Base-by-base conservation (phyloP, 805 yeast genomes). In the Jamesozyma piceae region DNA sequence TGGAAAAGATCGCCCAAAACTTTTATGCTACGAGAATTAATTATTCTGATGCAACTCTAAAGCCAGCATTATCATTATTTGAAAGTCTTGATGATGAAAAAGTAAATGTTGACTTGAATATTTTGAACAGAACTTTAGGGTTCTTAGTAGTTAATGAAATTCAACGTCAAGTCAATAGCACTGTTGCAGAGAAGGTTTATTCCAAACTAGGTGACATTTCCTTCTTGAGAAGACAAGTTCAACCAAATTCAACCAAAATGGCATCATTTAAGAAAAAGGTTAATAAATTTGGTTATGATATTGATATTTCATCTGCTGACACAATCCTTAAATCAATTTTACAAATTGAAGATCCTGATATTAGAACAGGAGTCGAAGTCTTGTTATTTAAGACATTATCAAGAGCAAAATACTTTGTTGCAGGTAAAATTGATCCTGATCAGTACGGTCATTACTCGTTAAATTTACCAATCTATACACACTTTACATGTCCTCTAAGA, bases 401-500 rank as follows among this genome's bases (percentile, higher is more conserved):
- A 10, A 74, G 94, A 54, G 94, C 95, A 30, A 85, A 82, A 55
- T 92, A 92, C 60, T 82, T 78, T 47, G 76, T 88, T 56, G 94
- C 96, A 9, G 97, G 95, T 26, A 81, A 80, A 57, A 81, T 80
- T 40, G 95, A 87, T 51, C 77, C 85, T 2, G 90, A 82, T 49
- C 77, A 74, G 46, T 77, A 74, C 57, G 81, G 80, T 10, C 95
- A 90, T 55, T 92, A 83, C 63, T 75, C 84, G 57, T 76, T 82
- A 58, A 87, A 87, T 49, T 62, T 83, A 44, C 95, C 96, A 24
- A 68, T 87, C 35, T 92, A 86, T 62, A 86, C 97, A 0, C 97
- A 90, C 63, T 89, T 89, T 68, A 82, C 85, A n/a, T 77, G 95
- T 1, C 97, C 98, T 14, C 68, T 87, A 58, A 76, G 95, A 60